Evolutionary conservation across 192 early-diverging fungal species (phyloP).

Genomic region (Coemansia aciculifera): DNA sequence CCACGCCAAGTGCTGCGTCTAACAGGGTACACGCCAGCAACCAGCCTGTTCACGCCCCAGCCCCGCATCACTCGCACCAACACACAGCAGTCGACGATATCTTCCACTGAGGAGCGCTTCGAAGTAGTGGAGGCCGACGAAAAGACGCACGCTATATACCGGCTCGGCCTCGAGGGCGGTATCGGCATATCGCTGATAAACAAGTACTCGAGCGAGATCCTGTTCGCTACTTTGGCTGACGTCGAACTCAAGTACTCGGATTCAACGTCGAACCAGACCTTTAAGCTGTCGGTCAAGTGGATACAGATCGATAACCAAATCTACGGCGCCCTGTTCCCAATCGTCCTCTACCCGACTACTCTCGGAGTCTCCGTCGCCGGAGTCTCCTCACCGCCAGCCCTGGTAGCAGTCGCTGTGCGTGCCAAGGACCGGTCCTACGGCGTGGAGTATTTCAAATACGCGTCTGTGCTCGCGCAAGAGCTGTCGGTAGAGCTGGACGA

Average conservation of each 20-base stretch:
- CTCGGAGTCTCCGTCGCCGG: slow-evolving; percentile 65
- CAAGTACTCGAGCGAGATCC: slow-evolving; percentile 77
- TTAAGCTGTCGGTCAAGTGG: slow-evolving; percentile 84
- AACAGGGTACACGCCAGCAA: slow-evolving; percentile 64
- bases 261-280: slow-evolving; percentile 76
- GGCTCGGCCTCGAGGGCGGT: slow-evolving; percentile 73
- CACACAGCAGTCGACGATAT: slow-evolving; percentile 18
- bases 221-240: slow-evolving; percentile 78
- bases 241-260: slow-evolving; percentile 79
- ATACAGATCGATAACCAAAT: slow-evolving; percentile 97
- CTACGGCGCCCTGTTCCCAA: slow-evolving; percentile 80
- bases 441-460: slow-evolving; percentile 93
- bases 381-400: slow-evolving; percentile 56
- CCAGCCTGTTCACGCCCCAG: slow-evolving; percentile 60
- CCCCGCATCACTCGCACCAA: slow-evolving; percentile 19
- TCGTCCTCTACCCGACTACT: slow-evolving; percentile 92
- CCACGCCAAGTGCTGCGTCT: slow-evolving; percentile 69
- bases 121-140: slow-evolving; percentile 40
- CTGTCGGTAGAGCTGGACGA: slow-evolving; percentile 93
- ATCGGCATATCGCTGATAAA: slow-evolving; percentile 92
- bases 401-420: slow-evolving; percentile 74
- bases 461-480: slow-evolving; percentile 89
- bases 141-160: slow-evolving; percentile 58
- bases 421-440: slow-evolving; percentile 94
- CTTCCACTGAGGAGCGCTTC: slow-evolving; percentile 22